Evolutionary conservation across 352 stramenopile species (phyloP).

Genomic region (Pythium utonaiense): DNA sequence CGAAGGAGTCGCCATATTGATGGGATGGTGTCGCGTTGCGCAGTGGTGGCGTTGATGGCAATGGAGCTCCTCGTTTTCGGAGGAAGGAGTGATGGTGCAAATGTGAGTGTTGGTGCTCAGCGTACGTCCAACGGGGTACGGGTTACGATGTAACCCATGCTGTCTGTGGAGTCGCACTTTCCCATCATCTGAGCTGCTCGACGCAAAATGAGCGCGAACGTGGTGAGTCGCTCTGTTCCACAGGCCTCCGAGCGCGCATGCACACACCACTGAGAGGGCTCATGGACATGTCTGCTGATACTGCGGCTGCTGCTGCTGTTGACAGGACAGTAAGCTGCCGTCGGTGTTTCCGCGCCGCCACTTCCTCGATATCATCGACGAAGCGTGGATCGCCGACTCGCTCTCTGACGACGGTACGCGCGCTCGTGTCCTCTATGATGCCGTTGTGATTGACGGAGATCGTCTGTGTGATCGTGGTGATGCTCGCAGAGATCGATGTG

Average conservation of each 20-base stretch:
- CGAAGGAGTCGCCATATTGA: neutral
- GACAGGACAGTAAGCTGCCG: conserved; percentile 67
- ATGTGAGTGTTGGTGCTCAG: too few relatives aligned
- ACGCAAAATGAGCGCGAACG: conserved; percentile 6
- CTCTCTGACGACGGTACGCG: conserved; percentile 72
- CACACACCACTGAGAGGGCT: neutral
- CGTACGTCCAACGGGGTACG: neutral
- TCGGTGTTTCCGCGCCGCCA: conserved; percentile 67
- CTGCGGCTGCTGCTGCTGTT: neutral
- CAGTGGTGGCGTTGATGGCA: neutral
- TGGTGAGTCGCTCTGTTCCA: neutral
- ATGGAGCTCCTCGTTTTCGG: neutral
- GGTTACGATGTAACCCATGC: neutral
- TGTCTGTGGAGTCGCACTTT: too few relatives aligned
- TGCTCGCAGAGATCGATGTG: conserved; percentile 63
- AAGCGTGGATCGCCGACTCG: conserved; percentile 74
- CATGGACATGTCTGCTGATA: neutral
- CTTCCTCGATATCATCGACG: conserved; percentile 80
- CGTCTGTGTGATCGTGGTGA: neutral
- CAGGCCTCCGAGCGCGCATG: neutral
- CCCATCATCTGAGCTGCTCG: too few relatives aligned
- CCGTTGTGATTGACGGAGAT: too few relatives aligned
- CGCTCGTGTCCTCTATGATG: neutral
- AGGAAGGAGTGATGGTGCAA: conserved; percentile 11
- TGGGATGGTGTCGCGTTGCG: neutral